phyloP scores from a whole-genome alignment of 2,329 filamentous ascomycete genomes.

The Blastomyces emzantsi region DNA sequence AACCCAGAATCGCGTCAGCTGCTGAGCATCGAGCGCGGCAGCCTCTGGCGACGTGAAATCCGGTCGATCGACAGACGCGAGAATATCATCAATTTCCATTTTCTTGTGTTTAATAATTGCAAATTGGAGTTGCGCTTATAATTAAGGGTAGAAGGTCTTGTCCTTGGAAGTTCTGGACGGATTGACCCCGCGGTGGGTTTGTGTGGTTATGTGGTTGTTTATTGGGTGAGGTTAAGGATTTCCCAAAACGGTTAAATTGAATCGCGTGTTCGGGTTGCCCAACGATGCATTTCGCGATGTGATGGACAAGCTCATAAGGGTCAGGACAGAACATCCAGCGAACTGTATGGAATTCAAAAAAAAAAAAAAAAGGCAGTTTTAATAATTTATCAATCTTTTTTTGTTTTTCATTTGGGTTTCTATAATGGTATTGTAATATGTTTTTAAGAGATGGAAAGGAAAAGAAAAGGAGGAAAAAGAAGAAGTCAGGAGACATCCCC shows the following conservation, averaged over 20 bases:
- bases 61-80: slow-evolving; percentile 60
- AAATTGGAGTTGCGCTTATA: neutral
- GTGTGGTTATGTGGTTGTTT: neutral
- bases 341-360: neutral
- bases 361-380: neutral
- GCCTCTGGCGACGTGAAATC: slow-evolving; percentile 35
- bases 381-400: neutral
- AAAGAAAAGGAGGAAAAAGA: neutral
- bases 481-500: neutral
- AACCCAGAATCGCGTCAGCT: slow-evolving; percentile 84
- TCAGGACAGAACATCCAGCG: neutral
- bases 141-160: neutral
- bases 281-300: neutral
- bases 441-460: neutral
- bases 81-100: slow-evolving; percentile 68
- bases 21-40: slow-evolving; percentile 61
- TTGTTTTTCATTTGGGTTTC: slow-evolving; percentile 1
- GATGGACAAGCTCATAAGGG: neutral
- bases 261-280: neutral
- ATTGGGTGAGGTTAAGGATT: slow-evolving; percentile 3
- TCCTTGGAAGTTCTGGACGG: neutral
- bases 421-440: neutral
- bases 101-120: slow-evolving; percentile 15
- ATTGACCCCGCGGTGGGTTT: neutral
- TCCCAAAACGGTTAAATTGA: slow-evolving; percentile 6